Evolutionary conservation across 768 basidiomycete genomes (phyloP), one percentile per base, ranked within the genome.

Genomic region (Lactarius evosmus): DNA sequence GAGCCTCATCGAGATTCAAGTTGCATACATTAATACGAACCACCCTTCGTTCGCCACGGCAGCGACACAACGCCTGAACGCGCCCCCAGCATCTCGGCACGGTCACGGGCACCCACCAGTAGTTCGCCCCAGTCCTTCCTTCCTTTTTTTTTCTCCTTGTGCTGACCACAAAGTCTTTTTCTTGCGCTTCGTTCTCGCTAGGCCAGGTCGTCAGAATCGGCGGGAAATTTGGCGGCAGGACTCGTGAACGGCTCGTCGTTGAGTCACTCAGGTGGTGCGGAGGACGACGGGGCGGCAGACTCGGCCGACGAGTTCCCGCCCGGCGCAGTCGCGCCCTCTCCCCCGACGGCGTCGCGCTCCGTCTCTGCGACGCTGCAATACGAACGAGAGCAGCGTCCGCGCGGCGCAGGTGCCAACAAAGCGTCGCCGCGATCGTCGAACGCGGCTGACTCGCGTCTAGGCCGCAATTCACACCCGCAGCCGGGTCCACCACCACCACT

Each of bases 21-120:
- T 94, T 1, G 95, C 97, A 12, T 99, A 99, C 73, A 98, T 99
- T 81, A 99, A 99, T 75, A 98, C 95, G 61, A 98, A 98, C 74
- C 97, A 99, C 73, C 97, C 97, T 7, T 84, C 91, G 34, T 98
- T 98, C 75, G 87, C 95, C 61, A 80, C 88, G 22, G 89, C 91
- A 11, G 90, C 91, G 38, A 56, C 55, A 84, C 89, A 49, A 72
- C 79, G 11, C 83, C 85, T 63, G 80, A 85, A 57, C 81, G 84
- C 68, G 79, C 84, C 58, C 74, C 77, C 32, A 72, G 74, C 19
- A 66, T 74, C 29, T 71, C 79, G 74, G 69, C 72, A 29, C 78
- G 57, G 82, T 51, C 80, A 75, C 69, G 78, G 79, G 27, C 75
- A 74, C 55, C 72, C 80, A 0, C 79, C 82, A 67, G 79, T 84